Base-by-base conservation (phyloP, 2,329 filamentous ascomycete genomes). In the Massarina eburnea region DNA sequence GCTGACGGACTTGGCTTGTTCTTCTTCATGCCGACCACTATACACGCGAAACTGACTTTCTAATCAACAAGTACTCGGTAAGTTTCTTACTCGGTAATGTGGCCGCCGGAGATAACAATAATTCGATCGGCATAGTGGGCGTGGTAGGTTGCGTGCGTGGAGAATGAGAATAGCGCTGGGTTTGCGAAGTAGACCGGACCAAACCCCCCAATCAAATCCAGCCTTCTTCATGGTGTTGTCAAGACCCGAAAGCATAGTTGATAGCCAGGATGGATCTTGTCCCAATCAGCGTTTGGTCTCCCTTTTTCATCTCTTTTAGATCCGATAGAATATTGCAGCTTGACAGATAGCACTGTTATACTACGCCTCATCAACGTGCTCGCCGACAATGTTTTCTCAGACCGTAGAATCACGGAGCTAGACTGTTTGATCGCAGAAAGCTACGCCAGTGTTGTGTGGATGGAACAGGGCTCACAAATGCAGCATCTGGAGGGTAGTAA, bases 221-320 rank as follows among this genome's bases (percentile, higher is more conserved):
- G 69, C 59, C 14, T 72, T 68, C 47, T 75, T 73, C 0, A 74
- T 77, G 3, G 67, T 63, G 17, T 67, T 64, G 51, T 78, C 76
- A 5, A 78, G 64, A 8, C 75, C 75, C 37, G 71, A 73, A 21
- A 78, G 66, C 14, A 75, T 70, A 48, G 49, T 78, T 76, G 10
- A 77, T 58, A 12, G 77, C 61, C n/a, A 77, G 55, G 14, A 75
- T 55, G 12, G 68, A 61, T 36, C 67, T 68, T 35, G 70, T 64
- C 14, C 75, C 76, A 39, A 77, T 72, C 12, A 72, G 46, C 4
- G 74, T 76, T 20, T 66, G 55, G 32, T 68, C 46, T 10, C 54
- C 54, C n/a, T 38, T 33, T 18, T 48, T 46, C 43, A 57, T 46
- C 37, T 51, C 41, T 9, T 18, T 19, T 7, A 57, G 34, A 19